These are phyloP conservation scores for Boletus rubroflammeus DNA, from an alignment of 768 basidiomycete species.

Conservation along the genomic window DNA sequence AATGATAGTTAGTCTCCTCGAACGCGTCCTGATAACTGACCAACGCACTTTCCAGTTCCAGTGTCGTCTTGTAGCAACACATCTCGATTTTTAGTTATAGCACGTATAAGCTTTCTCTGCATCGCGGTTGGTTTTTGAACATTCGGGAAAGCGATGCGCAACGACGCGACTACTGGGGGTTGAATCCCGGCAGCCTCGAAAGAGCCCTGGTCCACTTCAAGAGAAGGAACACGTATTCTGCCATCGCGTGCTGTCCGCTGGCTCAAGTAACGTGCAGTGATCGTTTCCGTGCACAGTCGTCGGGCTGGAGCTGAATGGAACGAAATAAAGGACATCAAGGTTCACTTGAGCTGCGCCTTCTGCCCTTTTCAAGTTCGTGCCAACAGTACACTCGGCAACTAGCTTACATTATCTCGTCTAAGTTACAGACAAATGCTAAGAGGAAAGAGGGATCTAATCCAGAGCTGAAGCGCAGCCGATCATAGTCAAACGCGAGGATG, in stretches of 20 bases:
- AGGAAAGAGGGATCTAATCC: conserved; percentile 1
- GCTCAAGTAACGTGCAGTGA: conserved; percentile 25
- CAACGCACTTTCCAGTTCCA: conserved; percentile 75
- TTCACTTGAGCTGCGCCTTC: conserved; percentile 11
- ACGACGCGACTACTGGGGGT: conserved; percentile 43
- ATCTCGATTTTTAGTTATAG: conserved; percentile 53
- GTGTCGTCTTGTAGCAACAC: conserved; percentile 66
- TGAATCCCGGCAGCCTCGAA: conserved; percentile 57
- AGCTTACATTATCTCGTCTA: conserved; percentile 9
- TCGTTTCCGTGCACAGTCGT: conserved; percentile 22
- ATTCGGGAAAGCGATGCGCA: conserved; percentile 59
- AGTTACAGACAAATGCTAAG: conserved; percentile 11
- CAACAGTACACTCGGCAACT: background rate
- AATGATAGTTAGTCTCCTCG: conserved; percentile 1
- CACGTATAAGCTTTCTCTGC: conserved; percentile 61
- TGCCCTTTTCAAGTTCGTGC: background rate
- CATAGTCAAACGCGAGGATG: conserved; percentile 25
- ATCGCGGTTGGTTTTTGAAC: conserved; percentile 54
- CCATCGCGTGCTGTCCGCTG: conserved; percentile 17
- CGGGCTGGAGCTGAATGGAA: conserved; percentile 1
- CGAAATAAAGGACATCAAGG: conserved; percentile 25
- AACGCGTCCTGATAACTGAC: background rate
- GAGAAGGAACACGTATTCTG: background rate
- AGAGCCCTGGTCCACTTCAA: conserved; percentile 12
- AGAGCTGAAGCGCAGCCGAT: conserved; percentile 1